phyloP scores from a whole-genome alignment of 2,329 filamentous ascomycete genomes.

The Aspergillus quadricinctus region DNA sequence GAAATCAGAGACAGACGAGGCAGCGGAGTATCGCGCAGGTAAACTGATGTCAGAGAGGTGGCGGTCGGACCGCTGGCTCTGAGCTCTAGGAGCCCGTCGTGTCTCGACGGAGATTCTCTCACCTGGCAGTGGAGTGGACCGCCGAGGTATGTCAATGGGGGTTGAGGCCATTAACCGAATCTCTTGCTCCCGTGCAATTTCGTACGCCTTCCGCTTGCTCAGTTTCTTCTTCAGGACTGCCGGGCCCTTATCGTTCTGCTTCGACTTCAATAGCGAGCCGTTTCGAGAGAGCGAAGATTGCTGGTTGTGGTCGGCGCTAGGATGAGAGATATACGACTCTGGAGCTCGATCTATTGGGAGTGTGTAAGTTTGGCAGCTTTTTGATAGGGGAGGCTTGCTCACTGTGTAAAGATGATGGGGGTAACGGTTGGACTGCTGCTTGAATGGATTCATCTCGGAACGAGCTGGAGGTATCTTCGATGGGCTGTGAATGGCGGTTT shows the following conservation, averaged over 20 bases:
- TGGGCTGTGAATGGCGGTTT: constrained; percentile 25
- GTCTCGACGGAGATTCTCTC: constrained; percentile 59
- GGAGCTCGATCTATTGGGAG: constrained; percentile 7
- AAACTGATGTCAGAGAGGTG: constrained; percentile 70
- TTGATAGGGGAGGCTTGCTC: constrained; percentile 17
- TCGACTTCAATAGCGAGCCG: constrained; percentile 51
- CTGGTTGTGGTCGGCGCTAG: constrained; percentile 37
- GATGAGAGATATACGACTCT: constrained; percentile 30
- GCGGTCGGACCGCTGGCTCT: constrained; percentile 55
- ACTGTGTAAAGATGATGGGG: constrained; percentile 18
- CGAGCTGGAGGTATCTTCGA: constrained; percentile 15
- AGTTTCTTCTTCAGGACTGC: constrained; percentile 63
- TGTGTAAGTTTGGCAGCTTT: constrained; percentile 4
- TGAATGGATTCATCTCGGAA: constrained; percentile 10
- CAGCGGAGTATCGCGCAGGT: constrained; percentile 67
- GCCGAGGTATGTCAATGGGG: constrained; percentile 57
- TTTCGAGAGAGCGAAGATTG: constrained; percentile 39
- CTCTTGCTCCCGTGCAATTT: constrained; percentile 77
- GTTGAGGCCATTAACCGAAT: constrained; percentile 77
- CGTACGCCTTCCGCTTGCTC: constrained; percentile 71
- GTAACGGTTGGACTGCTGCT: constrained; percentile 11
- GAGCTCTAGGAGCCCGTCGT: constrained; percentile 37
- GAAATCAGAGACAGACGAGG: constrained; percentile 70
- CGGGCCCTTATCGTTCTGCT: constrained; percentile 56
- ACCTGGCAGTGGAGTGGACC: constrained; percentile 57